A percentile compares a stretch with the other conserved stretches of the same genome.
phyloP scores from a whole-genome alignment of 768 basidiomycete genomes.

The Filobasidium wieringae region DNA sequence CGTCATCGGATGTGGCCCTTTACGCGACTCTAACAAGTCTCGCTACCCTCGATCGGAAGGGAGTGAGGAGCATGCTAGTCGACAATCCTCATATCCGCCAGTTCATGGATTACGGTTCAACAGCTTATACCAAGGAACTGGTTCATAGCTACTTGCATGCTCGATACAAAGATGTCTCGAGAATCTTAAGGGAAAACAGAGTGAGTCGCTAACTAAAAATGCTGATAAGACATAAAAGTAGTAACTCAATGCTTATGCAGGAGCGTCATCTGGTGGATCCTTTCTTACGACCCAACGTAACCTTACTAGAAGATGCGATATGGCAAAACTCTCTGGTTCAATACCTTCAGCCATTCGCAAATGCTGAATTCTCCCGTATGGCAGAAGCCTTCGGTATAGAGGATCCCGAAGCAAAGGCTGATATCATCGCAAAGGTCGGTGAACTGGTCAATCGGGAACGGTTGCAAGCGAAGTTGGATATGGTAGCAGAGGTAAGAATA shows the following conservation, averaged over 20 bases:
- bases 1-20: slow-evolving; percentile 10
- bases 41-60: slow-evolving; percentile 1
- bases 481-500: slow-evolving; percentile 7
- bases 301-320: not conserved
- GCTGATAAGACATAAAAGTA: not conserved
- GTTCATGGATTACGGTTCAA: slow-evolving; percentile 8
- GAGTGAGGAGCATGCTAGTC: slow-evolving; percentile 5
- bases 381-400: slow-evolving; percentile 6
- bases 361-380: slow-evolving; percentile 8
- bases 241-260: not conserved
- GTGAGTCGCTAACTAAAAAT: no score
- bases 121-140: slow-evolving; percentile 1
- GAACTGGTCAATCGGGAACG: slow-evolving; percentile 2
- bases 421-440: not conserved
- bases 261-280: slow-evolving; percentile 5
- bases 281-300: slow-evolving; percentile 2
- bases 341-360: slow-evolving; percentile 13
- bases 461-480: slow-evolving; percentile 9
- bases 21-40: slow-evolving; percentile 6
- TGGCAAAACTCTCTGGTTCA: slow-evolving; percentile 10
- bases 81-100: slow-evolving; percentile 7
- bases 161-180: slow-evolving; percentile 5
- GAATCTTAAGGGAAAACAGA: slow-evolving; percentile 4
- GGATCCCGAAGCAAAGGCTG: not conserved
- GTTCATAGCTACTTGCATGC: slow-evolving; percentile 8